These are phyloP conservation scores for Exophiala bonariae DNA, from an alignment of 2,329 filamentous ascomycete genomes.

Conservation along the genomic window DNA sequence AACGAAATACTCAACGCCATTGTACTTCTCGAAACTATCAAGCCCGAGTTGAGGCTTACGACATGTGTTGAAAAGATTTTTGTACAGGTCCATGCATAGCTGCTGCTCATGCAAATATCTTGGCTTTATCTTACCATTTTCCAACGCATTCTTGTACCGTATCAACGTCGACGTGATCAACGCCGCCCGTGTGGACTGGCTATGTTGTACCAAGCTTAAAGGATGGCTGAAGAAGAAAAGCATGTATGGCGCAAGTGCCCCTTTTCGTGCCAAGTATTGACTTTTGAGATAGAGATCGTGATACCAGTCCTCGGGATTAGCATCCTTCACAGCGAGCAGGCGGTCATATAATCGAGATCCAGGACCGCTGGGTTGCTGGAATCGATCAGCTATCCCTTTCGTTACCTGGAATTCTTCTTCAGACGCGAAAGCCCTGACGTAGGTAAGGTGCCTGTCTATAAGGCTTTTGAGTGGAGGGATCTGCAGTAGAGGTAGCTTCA, in stretches of 20 bases:
- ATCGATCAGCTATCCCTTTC: background rate
- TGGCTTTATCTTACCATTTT: conserved; percentile 2
- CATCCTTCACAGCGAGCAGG: conserved; percentile 11
- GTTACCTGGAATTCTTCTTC: background rate
- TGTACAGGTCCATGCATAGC: conserved; percentile 11
- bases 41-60: conserved; percentile 3
- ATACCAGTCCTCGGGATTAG: conserved; percentile 10
- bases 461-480: background rate
- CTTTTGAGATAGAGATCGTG: conserved; percentile 5
- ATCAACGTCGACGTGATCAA: conserved; percentile 1
- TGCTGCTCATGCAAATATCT: conserved; percentile 9
- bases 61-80: conserved; percentile 7
- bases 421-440: background rate
- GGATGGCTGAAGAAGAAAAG: conserved; percentile 10
- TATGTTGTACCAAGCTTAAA: background rate
- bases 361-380: too few species aligned
- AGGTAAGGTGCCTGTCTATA: background rate
- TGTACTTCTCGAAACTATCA: conserved; percentile 3
- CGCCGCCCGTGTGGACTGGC: conserved; percentile 2
- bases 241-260: conserved; percentile 7
- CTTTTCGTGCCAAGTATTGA: conserved; percentile 5
- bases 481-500: too few species aligned
- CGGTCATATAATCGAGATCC: conserved; percentile 14
- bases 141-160: background rate
- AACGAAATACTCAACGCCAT: conserved; percentile 5